Evolutionary conservation across 108 stramenopile species (phyloP).

Genomic region (Epithemia pelagica): DNA sequence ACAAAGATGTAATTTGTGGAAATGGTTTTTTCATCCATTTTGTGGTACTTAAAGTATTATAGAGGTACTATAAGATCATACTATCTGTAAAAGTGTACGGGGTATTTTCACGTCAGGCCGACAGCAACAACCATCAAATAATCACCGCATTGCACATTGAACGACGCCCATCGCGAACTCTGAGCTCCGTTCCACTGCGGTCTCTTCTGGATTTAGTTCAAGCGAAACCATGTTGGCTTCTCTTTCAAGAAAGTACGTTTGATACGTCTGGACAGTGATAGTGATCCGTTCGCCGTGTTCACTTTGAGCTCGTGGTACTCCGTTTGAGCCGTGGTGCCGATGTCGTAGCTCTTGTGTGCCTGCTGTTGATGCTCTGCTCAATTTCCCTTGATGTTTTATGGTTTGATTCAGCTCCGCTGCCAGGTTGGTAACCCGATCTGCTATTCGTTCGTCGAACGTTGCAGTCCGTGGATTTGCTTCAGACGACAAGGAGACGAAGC

Average conservation of each 20-base stretch:
- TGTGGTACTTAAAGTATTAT: no score
- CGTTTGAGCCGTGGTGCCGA: no score
- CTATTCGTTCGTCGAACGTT: background rate
- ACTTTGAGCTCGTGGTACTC: no score
- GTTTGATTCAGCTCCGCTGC: background rate
- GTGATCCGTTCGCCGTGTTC: no score
- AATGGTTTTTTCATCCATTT: no score
- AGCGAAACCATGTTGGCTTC: background rate
- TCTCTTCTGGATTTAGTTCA: background rate
- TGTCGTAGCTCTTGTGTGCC: no score
- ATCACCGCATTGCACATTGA: no score
- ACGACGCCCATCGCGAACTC: background rate
- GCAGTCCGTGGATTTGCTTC: background rate
- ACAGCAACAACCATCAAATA: background rate
- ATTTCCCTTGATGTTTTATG: no score
- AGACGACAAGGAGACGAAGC: background rate
- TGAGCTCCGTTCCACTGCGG: background rate
- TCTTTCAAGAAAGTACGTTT: background rate
- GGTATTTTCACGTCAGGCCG: background rate
- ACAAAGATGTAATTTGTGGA: no score
- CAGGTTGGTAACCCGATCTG: background rate
- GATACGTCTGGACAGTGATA: background rate
- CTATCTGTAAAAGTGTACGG: no score
- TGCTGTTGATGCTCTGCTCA: no score
- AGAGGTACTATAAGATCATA: no score